Conservation (phyloP, 257 asterid species). For the Solanum appendiculatum region DNA sequence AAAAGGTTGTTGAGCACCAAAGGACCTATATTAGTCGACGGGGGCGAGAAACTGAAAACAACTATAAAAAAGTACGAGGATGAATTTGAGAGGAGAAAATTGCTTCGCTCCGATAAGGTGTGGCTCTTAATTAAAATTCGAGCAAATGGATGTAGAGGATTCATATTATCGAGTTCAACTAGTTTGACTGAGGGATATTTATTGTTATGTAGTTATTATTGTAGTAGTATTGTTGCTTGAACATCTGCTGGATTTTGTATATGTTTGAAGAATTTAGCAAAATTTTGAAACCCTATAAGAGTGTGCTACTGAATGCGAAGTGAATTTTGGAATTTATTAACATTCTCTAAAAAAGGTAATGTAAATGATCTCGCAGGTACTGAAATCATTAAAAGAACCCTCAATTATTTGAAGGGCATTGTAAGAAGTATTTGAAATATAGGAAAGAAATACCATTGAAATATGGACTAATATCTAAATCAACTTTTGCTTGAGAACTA, state of each 20-base stretch:
- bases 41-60: conserved; percentile 11
- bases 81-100: conserved; percentile 10
- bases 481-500: background rate
- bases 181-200: background rate
- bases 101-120: conserved; percentile 8
- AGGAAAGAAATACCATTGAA: background rate
- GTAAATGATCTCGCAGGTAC: background rate
- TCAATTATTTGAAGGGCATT: background rate
- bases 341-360: background rate
- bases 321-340: background rate
- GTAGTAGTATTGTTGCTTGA: background rate
- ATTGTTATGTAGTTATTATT: background rate
- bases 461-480: background rate
- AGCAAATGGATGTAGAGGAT: background rate
- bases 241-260: background rate
- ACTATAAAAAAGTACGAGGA: conserved; percentile 2
- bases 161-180: background rate
- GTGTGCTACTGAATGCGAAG: background rate
- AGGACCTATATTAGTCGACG: background rate
- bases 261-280: background rate
- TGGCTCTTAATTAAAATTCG: background rate
- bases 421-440: background rate
- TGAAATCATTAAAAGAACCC: background rate
- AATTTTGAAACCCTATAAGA: background rate
- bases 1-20: background rate